phyloP scores from a whole-genome alignment of 1,284 basidiomycete species.

The Boletus semigastroideus region DNA sequence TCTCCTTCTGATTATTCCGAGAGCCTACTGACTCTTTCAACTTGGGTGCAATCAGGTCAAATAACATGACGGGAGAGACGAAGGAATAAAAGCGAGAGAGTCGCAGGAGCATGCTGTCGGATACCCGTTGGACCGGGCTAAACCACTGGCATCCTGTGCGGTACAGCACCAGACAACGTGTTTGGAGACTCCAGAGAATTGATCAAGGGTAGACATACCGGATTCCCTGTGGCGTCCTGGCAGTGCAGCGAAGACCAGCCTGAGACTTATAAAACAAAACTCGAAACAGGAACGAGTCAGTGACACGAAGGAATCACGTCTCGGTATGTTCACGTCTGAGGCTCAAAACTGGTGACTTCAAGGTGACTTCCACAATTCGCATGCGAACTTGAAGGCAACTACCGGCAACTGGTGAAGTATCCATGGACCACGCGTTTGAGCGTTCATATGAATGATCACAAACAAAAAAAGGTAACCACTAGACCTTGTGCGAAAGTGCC shows the following conservation, averaged over 20 bases:
- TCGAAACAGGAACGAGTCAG: not conserved
- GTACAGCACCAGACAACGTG: slow-evolving; percentile 4
- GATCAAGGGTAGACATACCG: not conserved
- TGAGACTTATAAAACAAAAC: not conserved
- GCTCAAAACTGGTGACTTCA: too few species aligned
- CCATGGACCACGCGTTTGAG: too few species aligned
- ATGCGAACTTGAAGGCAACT: too few species aligned
- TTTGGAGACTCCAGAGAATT: too few species aligned
- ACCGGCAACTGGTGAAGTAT: too few species aligned
- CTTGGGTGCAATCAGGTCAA: not conserved
- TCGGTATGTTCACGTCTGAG: too few species aligned
- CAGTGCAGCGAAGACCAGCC: not conserved
- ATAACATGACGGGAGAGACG: slow-evolving; percentile 9
- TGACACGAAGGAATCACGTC: too few species aligned
- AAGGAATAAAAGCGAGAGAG: slow-evolving; percentile 2
- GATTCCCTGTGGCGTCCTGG: not conserved
- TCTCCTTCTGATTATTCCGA: not conserved
- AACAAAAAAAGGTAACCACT: too few species aligned
- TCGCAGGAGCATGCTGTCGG: not conserved
- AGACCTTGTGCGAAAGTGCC: too few species aligned
- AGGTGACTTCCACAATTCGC: too few species aligned
- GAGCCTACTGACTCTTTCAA: not conserved
- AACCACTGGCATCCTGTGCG: not conserved
- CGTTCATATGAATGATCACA: too few species aligned
- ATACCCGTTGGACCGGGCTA: not conserved